phyloP scores from a whole-genome alignment of 2,329 filamentous ascomycete species.

The Aquanectria penicillioides region DNA sequence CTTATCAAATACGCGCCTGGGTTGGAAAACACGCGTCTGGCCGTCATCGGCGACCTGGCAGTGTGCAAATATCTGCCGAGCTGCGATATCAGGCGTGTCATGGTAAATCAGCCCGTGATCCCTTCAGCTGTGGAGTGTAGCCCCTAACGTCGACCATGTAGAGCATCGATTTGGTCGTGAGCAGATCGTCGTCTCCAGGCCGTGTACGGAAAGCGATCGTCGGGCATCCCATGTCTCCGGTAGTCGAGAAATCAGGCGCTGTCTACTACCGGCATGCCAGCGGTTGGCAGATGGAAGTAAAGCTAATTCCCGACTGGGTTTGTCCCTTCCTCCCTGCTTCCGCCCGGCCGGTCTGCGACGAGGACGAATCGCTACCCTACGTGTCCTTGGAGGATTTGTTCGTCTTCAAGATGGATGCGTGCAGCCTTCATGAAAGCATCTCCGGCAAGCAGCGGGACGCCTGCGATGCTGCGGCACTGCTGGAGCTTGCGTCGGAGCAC shows the following conservation, averaged over 20 bases:
- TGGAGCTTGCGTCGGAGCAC: slow-evolving; percentile 41
- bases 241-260: slow-evolving; percentile 39
- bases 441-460: slow-evolving; percentile 41
- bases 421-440: slow-evolving; percentile 39
- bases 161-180: slow-evolving; percentile 44
- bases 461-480: slow-evolving; percentile 37
- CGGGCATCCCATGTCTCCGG: slow-evolving; percentile 42
- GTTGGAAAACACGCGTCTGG: slow-evolving; percentile 42
- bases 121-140: too few relatives aligned
- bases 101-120: too few relatives aligned
- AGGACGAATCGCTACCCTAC: slow-evolving; percentile 35
- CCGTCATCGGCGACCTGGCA: slow-evolving; percentile 41
- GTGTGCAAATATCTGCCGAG: slow-evolving; percentile 40
- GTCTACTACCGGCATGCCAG: slow-evolving; percentile 38
- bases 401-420: slow-evolving; percentile 43
- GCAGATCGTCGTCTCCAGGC: slow-evolving; percentile 43
- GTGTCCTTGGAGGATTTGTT: slow-evolving; percentile 40
- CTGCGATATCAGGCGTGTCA: slow-evolving; percentile 22
- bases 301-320: slow-evolving; percentile 44
- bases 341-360: slow-evolving; percentile 36
- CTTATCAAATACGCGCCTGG: slow-evolving; percentile 67
- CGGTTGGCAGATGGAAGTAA: slow-evolving; percentile 43
- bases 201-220: slow-evolving; percentile 43
- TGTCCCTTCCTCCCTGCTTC: slow-evolving; percentile 41
- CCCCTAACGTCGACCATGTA: too few relatives aligned